These are phyloP conservation scores for Lactarius tabidus DNA, from an alignment of 768 basidiomycete genomes.

Conservation along the genomic window DNA sequence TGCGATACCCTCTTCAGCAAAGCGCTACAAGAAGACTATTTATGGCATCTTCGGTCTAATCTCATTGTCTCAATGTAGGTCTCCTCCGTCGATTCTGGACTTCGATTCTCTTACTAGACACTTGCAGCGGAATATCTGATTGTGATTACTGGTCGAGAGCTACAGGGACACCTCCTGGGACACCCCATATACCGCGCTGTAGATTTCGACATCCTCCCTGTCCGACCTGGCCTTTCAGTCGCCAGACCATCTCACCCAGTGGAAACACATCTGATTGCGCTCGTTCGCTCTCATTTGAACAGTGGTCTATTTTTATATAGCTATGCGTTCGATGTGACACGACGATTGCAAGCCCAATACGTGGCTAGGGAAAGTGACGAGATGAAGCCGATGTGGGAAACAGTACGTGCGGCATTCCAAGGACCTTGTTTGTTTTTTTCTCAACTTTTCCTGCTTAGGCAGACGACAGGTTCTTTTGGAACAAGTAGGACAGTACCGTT, in stretches of 20 bases:
- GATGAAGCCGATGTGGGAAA: constrained; percentile 67
- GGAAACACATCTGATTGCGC: constrained; percentile 81
- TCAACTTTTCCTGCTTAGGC: constrained; percentile 44
- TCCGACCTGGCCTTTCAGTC: constrained; percentile 66
- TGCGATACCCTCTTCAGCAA: constrained; percentile 47
- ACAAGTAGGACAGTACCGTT: constrained; percentile 48
- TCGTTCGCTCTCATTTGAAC: constrained; percentile 80
- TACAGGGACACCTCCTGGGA: constrained; percentile 72
- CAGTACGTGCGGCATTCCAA: constrained; percentile 44
- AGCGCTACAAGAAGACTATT: constrained; percentile 58
- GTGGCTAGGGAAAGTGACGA: constrained; percentile 47
- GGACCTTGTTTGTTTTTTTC: not conserved
- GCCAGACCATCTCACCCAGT: constrained; percentile 74
- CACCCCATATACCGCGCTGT: constrained; percentile 87
- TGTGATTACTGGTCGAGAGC: constrained; percentile 77
- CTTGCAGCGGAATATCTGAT: constrained; percentile 87
- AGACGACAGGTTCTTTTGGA: constrained; percentile 99
- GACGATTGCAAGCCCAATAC: constrained; percentile 81
- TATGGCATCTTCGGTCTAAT: constrained; percentile 77
- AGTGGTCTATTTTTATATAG: constrained; percentile 85
- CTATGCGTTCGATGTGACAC: constrained; percentile 87
- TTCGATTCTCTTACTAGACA: not conserved
- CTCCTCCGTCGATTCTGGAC: not conserved
- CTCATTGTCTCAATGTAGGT: constrained; percentile 68
- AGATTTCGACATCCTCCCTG: constrained; percentile 87